Evolutionary conservation across 257 asterid genomes (phyloP).

Genomic region (Nicotiana noctiflora): DNA sequence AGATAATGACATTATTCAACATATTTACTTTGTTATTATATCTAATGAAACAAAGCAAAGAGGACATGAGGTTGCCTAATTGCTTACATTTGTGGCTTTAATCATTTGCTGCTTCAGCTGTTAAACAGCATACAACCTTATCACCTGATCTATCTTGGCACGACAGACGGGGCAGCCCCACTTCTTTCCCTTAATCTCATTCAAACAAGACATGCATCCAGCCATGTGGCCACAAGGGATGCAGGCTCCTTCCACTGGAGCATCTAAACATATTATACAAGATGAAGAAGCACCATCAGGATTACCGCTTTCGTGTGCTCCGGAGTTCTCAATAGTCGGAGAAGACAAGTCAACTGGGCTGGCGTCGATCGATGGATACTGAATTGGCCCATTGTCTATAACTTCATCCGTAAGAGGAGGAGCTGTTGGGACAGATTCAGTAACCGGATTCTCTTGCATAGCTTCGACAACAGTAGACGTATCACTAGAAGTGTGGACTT

Average conservation of each 20-base stretch:
- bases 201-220: slow-evolving; percentile 82
- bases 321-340: slow-evolving; percentile 12
- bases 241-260: slow-evolving; percentile 84
- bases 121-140: slow-evolving; percentile 71
- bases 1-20: background rate
- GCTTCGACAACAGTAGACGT: slow-evolving; percentile 20
- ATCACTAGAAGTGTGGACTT: slow-evolving; percentile 11
- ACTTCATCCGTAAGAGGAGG: slow-evolving; percentile 33
- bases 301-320: slow-evolving; percentile 20
- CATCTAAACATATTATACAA: slow-evolving; percentile 76
- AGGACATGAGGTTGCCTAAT: background rate
- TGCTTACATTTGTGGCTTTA: background rate
- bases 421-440: slow-evolving; percentile 49
- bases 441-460: slow-evolving; percentile 23
- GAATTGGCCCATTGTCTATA: slow-evolving; percentile 48
- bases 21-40: background rate
- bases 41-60: background rate
- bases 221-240: slow-evolving; percentile 96
- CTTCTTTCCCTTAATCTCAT: slow-evolving; percentile 56
- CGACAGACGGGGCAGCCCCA: slow-evolving; percentile 98
- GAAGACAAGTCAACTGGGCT: slow-evolving; percentile 39
- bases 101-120: background rate
- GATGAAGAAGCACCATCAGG: slow-evolving; percentile 34
- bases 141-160: slow-evolving; percentile 64
- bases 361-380: slow-evolving; percentile 62